phyloP scores from a whole-genome alignment of 176 grass and related monocot genomes.

The Carex myosuroides region DNA sequence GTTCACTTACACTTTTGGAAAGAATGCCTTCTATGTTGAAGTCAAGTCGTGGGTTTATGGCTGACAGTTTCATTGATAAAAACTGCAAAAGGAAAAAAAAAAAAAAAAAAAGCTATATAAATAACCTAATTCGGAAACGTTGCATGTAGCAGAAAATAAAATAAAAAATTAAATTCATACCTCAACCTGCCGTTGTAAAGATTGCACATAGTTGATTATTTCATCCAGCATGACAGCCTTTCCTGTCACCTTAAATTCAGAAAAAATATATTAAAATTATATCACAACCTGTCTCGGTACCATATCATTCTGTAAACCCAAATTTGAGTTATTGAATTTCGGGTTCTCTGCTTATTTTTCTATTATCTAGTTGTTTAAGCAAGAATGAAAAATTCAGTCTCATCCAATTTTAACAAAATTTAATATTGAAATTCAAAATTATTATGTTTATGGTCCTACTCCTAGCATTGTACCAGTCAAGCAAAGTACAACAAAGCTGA shows the following conservation, averaged over 20 bases:
- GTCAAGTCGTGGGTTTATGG: slow-evolving; percentile 55
- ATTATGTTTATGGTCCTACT: not conserved
- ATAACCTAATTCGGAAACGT: not conserved
- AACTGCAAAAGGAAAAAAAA: slow-evolving; percentile 48
- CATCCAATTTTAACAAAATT: not conserved
- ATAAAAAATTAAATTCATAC: slow-evolving; percentile 24
- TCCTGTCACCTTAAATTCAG: slow-evolving; percentile 47
- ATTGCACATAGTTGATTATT: slow-evolving; percentile 81
- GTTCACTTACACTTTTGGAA: slow-evolving; percentile 49
- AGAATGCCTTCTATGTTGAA: slow-evolving; percentile 57
- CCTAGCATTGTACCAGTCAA: not conserved
- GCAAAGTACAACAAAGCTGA: slow-evolving; percentile 12
- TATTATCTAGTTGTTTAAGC: not conserved
- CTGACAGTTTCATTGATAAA: slow-evolving; percentile 72
- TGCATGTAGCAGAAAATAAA: not conserved
- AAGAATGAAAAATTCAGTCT: not conserved
- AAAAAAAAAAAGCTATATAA: not conserved
- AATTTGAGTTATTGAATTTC: slow-evolving; percentile 2
- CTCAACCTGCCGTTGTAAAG: slow-evolving; percentile 69
- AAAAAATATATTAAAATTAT: not conserved
- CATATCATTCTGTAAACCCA: not conserved
- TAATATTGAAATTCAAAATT: not conserved
- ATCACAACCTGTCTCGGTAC: not conserved
- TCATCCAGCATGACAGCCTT: slow-evolving; percentile 80
- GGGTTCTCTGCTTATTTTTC: not conserved